phyloP scores from a whole-genome alignment of 1,284 basidiomycete species.

The Ceratobasidium sp. region DNA sequence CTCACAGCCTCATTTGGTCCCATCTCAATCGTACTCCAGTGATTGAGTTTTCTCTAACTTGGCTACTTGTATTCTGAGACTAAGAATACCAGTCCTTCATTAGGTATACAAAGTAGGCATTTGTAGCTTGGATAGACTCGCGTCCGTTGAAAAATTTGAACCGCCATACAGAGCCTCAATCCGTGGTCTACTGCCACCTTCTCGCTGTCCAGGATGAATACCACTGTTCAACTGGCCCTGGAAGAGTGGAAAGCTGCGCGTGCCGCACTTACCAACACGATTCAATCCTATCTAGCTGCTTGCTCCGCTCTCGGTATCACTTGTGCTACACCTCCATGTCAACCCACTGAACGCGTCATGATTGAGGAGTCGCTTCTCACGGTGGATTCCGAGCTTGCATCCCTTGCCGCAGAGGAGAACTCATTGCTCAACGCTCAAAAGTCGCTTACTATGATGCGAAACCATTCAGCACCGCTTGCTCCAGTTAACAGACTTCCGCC shows the following conservation, averaged over 20 bases:
- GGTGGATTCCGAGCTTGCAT: not conserved
- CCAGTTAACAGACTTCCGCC: constrained; percentile 6
- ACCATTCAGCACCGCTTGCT: constrained; percentile 1
- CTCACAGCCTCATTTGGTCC: too few relatives aligned
- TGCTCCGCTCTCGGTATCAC: not conserved
- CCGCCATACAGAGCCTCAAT: too few relatives aligned
- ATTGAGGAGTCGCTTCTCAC: not conserved
- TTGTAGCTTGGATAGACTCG: too few relatives aligned
- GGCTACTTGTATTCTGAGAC: too few relatives aligned
- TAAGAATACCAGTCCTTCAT: too few relatives aligned
- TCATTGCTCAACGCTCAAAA: not conserved
- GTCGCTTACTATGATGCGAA: not conserved
- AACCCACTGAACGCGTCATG: not conserved
- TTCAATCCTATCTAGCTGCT: not conserved
- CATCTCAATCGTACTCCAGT: too few relatives aligned
- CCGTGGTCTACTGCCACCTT: too few relatives aligned
- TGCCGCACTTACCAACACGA: not conserved
- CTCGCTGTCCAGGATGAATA: too few relatives aligned
- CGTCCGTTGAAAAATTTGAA: too few relatives aligned
- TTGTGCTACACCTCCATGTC: too few relatives aligned
- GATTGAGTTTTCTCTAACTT: too few relatives aligned
- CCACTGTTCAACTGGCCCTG: not conserved
- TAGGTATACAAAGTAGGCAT: too few relatives aligned
- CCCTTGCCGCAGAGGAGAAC: not conserved
- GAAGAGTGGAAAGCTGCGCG: not conserved